Base-by-base conservation (phyloP, 2,329 filamentous ascomycete species). In the Raffaelea albimanens region DNA sequence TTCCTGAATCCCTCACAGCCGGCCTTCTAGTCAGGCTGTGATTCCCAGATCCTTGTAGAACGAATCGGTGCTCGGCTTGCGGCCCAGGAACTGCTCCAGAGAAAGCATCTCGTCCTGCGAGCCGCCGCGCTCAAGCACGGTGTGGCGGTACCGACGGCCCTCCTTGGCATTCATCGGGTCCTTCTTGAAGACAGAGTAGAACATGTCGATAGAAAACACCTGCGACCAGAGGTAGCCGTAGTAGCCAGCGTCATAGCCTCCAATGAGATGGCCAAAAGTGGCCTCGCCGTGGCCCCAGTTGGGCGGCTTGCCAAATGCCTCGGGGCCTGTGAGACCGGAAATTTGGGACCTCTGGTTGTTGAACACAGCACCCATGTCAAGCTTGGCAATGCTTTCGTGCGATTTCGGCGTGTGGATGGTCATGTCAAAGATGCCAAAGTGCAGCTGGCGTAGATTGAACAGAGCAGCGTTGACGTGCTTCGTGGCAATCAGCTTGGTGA, bases 141-240 rank as follows among this genome's bases (percentile, higher is more conserved):
- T 85, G 63, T 88, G 83, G 46, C 87, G 75, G 67, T 91, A 93
- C 50, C 85, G 68, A 14, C 86, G 73, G 2, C 87, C 87, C 61
- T 88, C 79, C 54, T 75, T 76, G 29, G 72, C 73, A 61, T 89
- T 78, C 85, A 91, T 89, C 0, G 87, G 87, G 61, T 90, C 73
- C 56, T 77, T 71, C 68, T 83, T 82, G 68, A 93, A 93, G 42
- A 85, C 82, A 0, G 76, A 76, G 66, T 87, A 81, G 71, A 91
- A 94, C 85, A 94, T 91, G 64, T 94, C 87, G 22, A 83, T 77
- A 20, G 82, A 86, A 67, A 90, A 93, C 18, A 93, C 87, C 62
- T 87, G 78, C 1, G 83, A 87, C 53, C 78, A 83, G 31, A 84
- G 67, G 60, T 84, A 85, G 25, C 25, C 80, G 63, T 93, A 93